These are phyloP conservation scores for Nigrospora osmanthi DNA, from an alignment of 2,329 filamentous ascomycete species.

Conservation along the genomic window DNA sequence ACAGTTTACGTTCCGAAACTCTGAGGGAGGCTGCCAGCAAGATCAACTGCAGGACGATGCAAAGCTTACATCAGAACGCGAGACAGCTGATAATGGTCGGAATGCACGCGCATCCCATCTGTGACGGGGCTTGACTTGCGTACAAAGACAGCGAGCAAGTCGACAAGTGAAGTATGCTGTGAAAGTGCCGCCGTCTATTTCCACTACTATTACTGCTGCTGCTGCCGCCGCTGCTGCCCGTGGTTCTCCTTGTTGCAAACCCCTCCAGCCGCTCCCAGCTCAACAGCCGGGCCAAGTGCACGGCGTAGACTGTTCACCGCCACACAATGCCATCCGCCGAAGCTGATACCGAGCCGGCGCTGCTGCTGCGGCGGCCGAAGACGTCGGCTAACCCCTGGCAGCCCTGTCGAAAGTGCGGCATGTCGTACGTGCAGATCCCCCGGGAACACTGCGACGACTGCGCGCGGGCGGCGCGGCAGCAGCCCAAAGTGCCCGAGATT, in stretches of 20 bases:
- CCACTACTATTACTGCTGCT: no score
- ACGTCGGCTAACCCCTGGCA: background rate
- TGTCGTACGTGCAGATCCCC: slow-evolving; percentile 1
- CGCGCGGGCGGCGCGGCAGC: background rate
- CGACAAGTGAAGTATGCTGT: no score
- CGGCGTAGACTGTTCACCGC: background rate
- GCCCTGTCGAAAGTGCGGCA: background rate
- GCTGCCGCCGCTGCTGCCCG: background rate
- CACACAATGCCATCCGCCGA: background rate
- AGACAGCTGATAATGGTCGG: no score
- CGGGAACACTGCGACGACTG: background rate
- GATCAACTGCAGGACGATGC: no score
- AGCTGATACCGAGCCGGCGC: background rate
- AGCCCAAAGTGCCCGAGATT: background rate
- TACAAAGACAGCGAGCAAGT: no score
- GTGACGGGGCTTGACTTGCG: no score
- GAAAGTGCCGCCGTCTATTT: no score
- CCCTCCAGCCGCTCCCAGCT: background rate
- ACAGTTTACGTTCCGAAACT: no score
- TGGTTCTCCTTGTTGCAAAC: background rate
- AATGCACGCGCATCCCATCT: no score
- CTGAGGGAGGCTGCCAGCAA: no score
- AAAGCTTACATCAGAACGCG: no score
- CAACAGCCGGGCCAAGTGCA: background rate
- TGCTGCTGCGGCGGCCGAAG: no score